phyloP scores from a whole-genome alignment of 2,329 filamentous ascomycete genomes.

The Chaetomiaceae sp. region DNA sequence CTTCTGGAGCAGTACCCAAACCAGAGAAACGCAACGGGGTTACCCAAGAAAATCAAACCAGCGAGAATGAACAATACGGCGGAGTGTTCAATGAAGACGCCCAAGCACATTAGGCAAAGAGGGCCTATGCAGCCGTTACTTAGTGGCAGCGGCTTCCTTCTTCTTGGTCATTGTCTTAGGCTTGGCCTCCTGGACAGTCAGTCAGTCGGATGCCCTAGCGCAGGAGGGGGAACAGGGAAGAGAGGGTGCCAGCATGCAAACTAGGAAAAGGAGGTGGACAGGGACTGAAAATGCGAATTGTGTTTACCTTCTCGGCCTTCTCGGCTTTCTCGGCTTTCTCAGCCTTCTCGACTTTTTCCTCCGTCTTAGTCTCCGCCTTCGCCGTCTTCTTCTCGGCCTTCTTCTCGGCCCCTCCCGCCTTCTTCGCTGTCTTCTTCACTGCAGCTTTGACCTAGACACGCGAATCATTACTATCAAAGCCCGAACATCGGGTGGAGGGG shows the following conservation, averaged over 20 bases:
- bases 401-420: constrained; percentile 21
- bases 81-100: not conserved
- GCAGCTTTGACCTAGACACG: constrained; percentile 30
- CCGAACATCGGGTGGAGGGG: too few relatives aligned
- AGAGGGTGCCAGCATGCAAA: not conserved
- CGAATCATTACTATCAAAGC: not conserved
- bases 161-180: constrained; percentile 32
- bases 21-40: constrained; percentile 3
- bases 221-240: not conserved
- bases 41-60: not conserved
- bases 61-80: not conserved
- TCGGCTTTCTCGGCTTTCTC: constrained; percentile 20
- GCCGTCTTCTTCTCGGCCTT: constrained; percentile 11
- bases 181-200: constrained; percentile 24
- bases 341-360: constrained; percentile 19
- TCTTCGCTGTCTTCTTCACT: constrained; percentile 30
- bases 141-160: constrained; percentile 27
- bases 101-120: too few relatives aligned
- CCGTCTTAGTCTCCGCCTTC: constrained; percentile 24
- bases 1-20: constrained; percentile 11
- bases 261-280: not conserved
- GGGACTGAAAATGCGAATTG: too few relatives aligned
- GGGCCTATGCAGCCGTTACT: constrained; percentile 19
- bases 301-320: constrained; percentile 23
- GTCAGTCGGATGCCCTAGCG: not conserved